These are phyloP conservation scores for Flagelloscypha sp. DNA, from an alignment of 768 basidiomycete genomes.

Conservation along the genomic window DNA sequence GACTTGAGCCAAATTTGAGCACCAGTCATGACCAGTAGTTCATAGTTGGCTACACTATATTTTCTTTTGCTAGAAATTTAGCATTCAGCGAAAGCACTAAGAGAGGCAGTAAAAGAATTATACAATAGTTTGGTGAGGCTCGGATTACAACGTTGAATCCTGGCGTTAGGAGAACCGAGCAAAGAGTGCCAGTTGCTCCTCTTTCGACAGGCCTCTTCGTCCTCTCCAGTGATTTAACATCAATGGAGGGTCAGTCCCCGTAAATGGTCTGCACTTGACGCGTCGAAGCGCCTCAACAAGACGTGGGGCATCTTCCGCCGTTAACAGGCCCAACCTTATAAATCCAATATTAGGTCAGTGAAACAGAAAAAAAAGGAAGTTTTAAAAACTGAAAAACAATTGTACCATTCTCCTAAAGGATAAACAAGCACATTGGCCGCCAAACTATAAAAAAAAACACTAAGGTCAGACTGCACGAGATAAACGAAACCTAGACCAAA, in stretches of 20 bases:
- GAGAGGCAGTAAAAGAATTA: no score
- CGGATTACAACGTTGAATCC: no score
- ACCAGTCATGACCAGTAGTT: no score
- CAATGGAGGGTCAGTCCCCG: constrained; percentile 1
- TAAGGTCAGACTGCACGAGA: constrained; percentile 1
- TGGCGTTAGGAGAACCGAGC: no score
- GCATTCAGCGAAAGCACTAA: no score
- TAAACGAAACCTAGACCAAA: constrained; percentile 8
- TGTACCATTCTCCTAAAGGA: constrained; percentile 68
- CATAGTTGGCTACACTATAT: no score
- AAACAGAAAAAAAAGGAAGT: not conserved
- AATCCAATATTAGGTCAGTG: not conserved
- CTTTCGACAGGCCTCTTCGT: constrained; percentile 2
- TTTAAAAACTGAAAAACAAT: constrained; percentile 3
- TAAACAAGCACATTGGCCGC: constrained; percentile 65
- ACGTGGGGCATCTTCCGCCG: constrained; percentile 44
- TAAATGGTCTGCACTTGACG: constrained; percentile 20
- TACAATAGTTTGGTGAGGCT: no score
- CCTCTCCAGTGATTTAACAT: constrained; percentile 5
- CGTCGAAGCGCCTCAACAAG: constrained; percentile 36
- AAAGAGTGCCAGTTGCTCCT: not conserved
- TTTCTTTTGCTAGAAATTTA: no score
- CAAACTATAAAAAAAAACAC: constrained; percentile 30
- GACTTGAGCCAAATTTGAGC: no score
- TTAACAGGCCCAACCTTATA: constrained; percentile 55